phyloP scores from a whole-genome alignment of 2,329 filamentous ascomycete species.

The Botrytis aclada region DNA sequence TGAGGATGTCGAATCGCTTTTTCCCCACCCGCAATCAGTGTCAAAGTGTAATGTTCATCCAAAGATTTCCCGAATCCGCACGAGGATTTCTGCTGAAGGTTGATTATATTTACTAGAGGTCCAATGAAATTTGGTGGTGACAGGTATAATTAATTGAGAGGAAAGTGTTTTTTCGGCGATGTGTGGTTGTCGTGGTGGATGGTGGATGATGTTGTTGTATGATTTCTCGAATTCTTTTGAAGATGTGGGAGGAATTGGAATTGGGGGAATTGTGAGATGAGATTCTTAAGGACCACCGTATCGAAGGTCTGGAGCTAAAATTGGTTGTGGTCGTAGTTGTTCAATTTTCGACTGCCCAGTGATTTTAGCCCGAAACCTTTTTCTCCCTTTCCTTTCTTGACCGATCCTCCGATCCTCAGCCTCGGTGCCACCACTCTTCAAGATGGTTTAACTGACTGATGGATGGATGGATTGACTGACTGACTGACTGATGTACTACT shows the following conservation, averaged over 20 bases:
- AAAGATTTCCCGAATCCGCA: neutral
- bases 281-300: neutral
- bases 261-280: neutral
- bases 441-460: neutral
- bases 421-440: neutral
- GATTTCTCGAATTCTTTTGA: neutral
- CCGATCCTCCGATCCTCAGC: neutral
- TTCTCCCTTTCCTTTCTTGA: neutral
- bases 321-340: neutral
- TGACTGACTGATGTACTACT: neutral
- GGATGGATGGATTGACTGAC: neutral
- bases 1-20: neutral
- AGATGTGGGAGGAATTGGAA: neutral
- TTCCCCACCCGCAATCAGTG: slow-evolving; percentile 4
- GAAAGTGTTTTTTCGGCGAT: neutral
- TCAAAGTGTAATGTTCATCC: slow-evolving; percentile 4
- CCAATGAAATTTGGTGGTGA: neutral
- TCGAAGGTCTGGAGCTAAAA: slow-evolving; percentile 1
- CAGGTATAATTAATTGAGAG: neutral
- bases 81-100: neutral
- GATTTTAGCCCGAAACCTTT: neutral
- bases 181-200: neutral
- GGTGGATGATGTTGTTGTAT: neutral
- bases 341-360: neutral
- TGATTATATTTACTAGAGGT: neutral